Evolutionary conservation across 2,329 filamentous ascomycete genomes (phyloP), one percentile per base, ranked within the genome.

Genomic region (Claviceps africana): DNA sequence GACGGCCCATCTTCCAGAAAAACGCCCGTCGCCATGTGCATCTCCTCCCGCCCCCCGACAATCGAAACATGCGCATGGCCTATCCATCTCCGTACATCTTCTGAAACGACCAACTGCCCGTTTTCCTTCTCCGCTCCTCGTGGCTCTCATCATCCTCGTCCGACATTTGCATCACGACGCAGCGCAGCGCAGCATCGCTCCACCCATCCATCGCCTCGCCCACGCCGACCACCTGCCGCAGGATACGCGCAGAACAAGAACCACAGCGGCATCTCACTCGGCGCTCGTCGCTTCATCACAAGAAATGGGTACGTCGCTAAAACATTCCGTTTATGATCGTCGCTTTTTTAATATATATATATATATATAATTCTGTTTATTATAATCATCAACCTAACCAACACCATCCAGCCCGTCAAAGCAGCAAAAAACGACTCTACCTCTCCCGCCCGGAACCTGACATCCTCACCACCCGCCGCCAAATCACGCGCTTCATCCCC

Each of bases 381-480:
- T n/a, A n/a, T n/a, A 40, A 10, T 3, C 37, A 30, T 45, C 10
- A 15, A 19, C 2, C 50, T 47, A 31, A 35, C 47, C 28, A 5
- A 6, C 9, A 30, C 25, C 17, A n/a, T 37, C 19, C 25, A 55
- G 54, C 44, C 17, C 51, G 51, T 9, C 39, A 53, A 46, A 58
- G 60, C 53, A 62, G 60, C 57, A 72, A 72, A 61, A 72, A 70
- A 62, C 67, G 67, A 53, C 62, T 72, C 58, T 72, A 72, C 54
- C 66, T 72, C 42, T 61, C 65, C 42, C 67, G 67, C 43, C 68
- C 70, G 8, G 65, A 65, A 49, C 65, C 65, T 44, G 70, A 71
- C 57, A 61, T 67, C 52, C 59, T 64, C 55, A 61, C 63, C 46
- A 60, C 67, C 51, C 65, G 64, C 43, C 64, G 60, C 43, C 65